Evolutionary conservation across 352 stramenopile species (phyloP).

Genomic region (Globisporangium recalcitrans): DNA sequence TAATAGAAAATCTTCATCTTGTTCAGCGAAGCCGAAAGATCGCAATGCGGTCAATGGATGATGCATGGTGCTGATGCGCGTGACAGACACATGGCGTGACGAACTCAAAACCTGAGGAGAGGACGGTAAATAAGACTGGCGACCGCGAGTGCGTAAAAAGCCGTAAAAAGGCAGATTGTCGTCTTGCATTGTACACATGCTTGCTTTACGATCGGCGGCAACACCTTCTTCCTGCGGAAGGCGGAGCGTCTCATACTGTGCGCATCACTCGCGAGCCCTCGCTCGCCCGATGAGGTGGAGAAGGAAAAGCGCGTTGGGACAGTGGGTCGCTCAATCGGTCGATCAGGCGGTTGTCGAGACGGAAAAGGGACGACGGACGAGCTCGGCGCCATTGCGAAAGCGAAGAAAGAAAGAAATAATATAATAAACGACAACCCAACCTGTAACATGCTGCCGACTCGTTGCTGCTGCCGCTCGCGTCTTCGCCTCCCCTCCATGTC

Average conservation of each 20-base stretch:
- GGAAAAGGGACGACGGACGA: neutral
- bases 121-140: neutral
- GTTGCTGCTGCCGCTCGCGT: neutral
- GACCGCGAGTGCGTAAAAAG: neutral
- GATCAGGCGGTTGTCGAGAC: neutral
- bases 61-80: neutral
- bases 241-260: constrained; percentile 10
- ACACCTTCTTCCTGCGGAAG: constrained; percentile 44
- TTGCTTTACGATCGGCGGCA: constrained; percentile 10
- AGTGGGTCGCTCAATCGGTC: neutral
- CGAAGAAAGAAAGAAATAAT: constrained; percentile 9
- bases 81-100: neutral
- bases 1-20: constrained; percentile 13
- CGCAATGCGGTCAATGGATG: neutral
- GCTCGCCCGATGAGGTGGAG: neutral
- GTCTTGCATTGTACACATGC: constrained; percentile 32
- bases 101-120: neutral
- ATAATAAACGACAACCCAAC: constrained; percentile 8
- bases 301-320: neutral
- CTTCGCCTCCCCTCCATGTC: constrained; percentile 2
- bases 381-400: neutral
- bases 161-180: neutral
- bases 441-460: neutral
- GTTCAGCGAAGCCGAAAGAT: neutral
- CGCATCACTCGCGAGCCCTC: neutral